These are phyloP conservation scores for Lachnellula suecica DNA, from an alignment of 2,329 filamentous ascomycete species.

Conservation along the genomic window DNA sequence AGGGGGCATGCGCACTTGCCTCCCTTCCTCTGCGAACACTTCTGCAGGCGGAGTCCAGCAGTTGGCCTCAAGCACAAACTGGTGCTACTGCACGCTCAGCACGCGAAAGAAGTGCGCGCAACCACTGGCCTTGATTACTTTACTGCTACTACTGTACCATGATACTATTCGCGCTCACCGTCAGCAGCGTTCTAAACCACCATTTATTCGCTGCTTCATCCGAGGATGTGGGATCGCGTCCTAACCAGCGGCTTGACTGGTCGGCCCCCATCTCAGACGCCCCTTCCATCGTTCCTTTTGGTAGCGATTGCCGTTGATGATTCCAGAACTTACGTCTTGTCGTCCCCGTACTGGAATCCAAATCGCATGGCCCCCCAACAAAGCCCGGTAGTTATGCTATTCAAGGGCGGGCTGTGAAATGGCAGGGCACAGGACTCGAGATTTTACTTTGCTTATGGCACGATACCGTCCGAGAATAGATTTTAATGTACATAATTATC, in stretches of 20 bases:
- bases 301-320: not conserved
- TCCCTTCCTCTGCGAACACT: no score
- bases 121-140: not conserved
- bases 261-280: no score
- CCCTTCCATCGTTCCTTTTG: no score
- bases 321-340: not conserved
- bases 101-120: not conserved
- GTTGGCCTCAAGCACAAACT: not conserved
- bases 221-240: no score
- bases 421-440: not conserved
- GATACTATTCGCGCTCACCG: no score
- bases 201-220: no score
- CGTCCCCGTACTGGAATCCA: not conserved
- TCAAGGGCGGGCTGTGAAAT: constrained; percentile 1
- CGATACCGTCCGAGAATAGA: not conserved
- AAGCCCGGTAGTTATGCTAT: not conserved
- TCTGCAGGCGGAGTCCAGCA: not conserved
- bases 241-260: no score
- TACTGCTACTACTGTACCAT: not conserved
- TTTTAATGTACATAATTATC: constrained; percentile 1
- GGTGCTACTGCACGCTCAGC: not conserved
- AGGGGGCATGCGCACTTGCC: no score
- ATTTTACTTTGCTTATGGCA: not conserved
- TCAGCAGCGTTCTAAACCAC: no score
- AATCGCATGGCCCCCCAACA: not conserved